These are phyloP conservation scores for Scopulariopsis brevicaulis DNA, from an alignment of 2,329 filamentous ascomycete species.

Conservation along the genomic window DNA sequence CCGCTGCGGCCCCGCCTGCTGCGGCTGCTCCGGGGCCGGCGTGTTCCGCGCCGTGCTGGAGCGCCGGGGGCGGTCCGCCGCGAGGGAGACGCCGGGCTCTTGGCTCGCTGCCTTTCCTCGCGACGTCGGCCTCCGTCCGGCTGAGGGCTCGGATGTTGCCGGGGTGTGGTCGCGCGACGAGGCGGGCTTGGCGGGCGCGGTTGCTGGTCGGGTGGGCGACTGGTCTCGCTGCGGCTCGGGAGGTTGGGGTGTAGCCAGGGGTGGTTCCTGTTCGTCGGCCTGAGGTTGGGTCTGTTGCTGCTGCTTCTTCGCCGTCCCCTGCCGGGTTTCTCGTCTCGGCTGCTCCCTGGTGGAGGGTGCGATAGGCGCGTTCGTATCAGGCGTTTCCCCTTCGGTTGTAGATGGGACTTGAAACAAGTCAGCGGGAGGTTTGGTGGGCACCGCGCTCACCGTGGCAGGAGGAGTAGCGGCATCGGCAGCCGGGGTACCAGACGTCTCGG, in stretches of 20 bases:
- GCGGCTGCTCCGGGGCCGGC: slow-evolving; percentile 34
- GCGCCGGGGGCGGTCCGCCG: slow-evolving; percentile 40
- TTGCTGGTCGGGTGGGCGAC: background rate
- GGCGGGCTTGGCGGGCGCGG: slow-evolving; percentile 10
- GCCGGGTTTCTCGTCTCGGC: slow-evolving; percentile 32
- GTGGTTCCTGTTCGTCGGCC: slow-evolving; percentile 10
- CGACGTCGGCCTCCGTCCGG: slow-evolving; percentile 33
- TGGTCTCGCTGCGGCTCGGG: slow-evolving; percentile 14
- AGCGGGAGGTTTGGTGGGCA: slow-evolving; percentile 21
- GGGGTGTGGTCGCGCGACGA: slow-evolving; percentile 22
- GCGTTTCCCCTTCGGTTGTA: slow-evolving; percentile 4
- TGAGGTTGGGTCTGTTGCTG: slow-evolving; percentile 23
- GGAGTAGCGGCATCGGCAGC: background rate
- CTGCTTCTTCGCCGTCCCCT: slow-evolving; percentile 23
- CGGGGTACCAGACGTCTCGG: background rate
- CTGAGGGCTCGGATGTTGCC: slow-evolving; percentile 13
- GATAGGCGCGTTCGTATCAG: slow-evolving; percentile 18
- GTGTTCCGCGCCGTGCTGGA: slow-evolving; percentile 47
- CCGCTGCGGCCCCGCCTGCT: slow-evolving; percentile 7
- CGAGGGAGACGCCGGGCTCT: slow-evolving; percentile 36
- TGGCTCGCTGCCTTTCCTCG: slow-evolving; percentile 40
- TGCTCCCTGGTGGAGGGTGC: slow-evolving; percentile 20
- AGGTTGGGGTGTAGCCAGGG: slow-evolving; percentile 3
- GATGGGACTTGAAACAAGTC: slow-evolving; percentile 28
- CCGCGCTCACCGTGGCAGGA: slow-evolving; percentile 22